Evolutionary conservation across 352 stramenopile genomes (phyloP), one percentile per base, ranked within the genome.

Genomic region (Globisporangium orthogonon): DNA sequence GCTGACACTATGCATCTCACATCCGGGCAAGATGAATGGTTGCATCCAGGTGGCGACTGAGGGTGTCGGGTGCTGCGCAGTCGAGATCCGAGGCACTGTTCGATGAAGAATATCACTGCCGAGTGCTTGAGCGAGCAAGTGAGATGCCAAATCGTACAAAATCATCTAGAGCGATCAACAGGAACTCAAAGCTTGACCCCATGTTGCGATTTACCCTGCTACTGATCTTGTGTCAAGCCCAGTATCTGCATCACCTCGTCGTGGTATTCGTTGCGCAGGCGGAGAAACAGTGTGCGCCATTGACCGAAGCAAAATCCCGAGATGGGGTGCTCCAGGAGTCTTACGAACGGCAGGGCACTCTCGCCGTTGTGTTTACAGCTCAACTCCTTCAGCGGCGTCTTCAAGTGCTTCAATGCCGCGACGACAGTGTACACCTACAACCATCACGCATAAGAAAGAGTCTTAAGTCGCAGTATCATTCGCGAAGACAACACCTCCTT

Each of bases 1-100:
- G 1, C 50, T 90, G 13, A 74, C 77, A 10, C 52, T 89, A 2
- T 86, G 78, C 47, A 90, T 90, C 50, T 63, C 66, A n/a, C 64
- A 79, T 33, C 65, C 68, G 44, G 78, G 82, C 10, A 63, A 67
- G 56, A 78, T 78, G 52, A 59, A 45, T 15, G 79, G 79, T 0
- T 51, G 65, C 7, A 55, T 89, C 2, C 58, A 60, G 7, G 58
- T 92, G 3, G 79, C 87, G 57, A 83, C 76, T 2, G 75, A 90
- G 57, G 67, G 62, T 4, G 62, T 78, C 6, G 73, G 79, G 7
- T 43, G 56, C 49, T 87, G 71, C 48, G 63, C 71, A 11, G 67
- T 89, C 9, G 61, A 70, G 41, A 83, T 87, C 48, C 63, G 74
- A 55, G 78, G 76, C 46, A 58, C 46, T 3, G 77, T 87, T 31